Percentiles rank a stretch among this genome's conserved stretches.
phyloP scores from a whole-genome alignment of 108 stramenopile species.

The Skeletonema potamos region DNA sequence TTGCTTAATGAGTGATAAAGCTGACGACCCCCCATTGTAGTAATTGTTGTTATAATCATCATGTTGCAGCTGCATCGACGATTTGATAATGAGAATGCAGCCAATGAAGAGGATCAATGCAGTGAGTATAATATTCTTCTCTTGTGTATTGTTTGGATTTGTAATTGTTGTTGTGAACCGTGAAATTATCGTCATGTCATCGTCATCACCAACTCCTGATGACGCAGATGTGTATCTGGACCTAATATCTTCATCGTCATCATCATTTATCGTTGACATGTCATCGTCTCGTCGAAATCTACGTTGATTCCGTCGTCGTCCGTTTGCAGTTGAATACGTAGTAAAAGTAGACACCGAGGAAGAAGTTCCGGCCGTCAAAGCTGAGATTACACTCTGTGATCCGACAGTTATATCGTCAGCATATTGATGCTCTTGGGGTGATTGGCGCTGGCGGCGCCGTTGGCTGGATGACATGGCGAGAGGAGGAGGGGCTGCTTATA shows the following conservation, averaged over 20 bases:
- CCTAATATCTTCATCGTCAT: background rate
- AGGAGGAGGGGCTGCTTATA: no score
- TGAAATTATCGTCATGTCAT: background rate
- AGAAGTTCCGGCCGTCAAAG: background rate
- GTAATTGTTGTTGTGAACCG: background rate
- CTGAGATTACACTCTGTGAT: background rate
- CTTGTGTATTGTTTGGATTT: background rate
- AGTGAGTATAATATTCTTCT: background rate
- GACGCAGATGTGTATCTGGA: background rate
- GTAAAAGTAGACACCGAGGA: background rate
- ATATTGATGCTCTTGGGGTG: background rate
- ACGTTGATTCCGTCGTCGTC: background rate
- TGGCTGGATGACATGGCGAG: background rate
- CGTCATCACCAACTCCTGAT: background rate
- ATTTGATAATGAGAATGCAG: background rate
- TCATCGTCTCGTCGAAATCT: background rate
- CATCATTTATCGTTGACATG: background rate
- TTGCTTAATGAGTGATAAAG: background rate
- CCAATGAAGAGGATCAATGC: background rate
- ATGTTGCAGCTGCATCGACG: background rate
- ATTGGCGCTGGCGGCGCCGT: background rate
- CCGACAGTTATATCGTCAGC: background rate
- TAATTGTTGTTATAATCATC: background rate
- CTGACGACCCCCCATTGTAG: background rate
- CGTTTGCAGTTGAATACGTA: background rate